Conservation (phyloP, 139 green algal genomes). For the Tetratostichococcus sp. region DNA sequence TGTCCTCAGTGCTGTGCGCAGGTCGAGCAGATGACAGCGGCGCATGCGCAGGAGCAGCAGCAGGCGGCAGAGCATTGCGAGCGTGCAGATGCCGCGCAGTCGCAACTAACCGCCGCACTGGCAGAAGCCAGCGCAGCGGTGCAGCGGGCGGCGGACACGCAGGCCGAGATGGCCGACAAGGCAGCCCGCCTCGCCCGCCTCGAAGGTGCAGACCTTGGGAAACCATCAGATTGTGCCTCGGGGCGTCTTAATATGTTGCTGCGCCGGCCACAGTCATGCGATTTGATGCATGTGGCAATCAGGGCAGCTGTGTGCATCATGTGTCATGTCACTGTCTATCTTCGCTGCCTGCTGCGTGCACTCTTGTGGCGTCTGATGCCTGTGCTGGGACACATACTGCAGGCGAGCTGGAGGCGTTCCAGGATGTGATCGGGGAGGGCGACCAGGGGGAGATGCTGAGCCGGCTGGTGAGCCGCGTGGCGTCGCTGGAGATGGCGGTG, state of each 20-base stretch:
- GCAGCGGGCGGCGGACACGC: slow-evolving; percentile 6
- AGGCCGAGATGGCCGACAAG: slow-evolving; percentile 19
- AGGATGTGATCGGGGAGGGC: slow-evolving; percentile 57
- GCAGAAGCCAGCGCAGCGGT: slow-evolving; percentile 29
- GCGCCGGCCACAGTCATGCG: too few species aligned
- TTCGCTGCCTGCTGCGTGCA: neutral
- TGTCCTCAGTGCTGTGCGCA: too few species aligned
- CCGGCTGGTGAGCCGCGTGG: slow-evolving; percentile 64
- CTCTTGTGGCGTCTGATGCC: too few species aligned
- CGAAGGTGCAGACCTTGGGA: slow-evolving; percentile 30
- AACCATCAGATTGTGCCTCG: neutral
- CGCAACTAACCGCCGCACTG: slow-evolving; percentile 47
- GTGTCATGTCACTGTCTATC: too few species aligned
- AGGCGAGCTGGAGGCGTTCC: slow-evolving; percentile 73
- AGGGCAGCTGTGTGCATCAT: too few species aligned
- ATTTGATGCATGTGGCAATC: too few species aligned
- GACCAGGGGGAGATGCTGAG: slow-evolving; percentile 67
- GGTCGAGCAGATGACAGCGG: neutral
- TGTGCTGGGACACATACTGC: neutral
- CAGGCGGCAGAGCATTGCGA: slow-evolving; percentile 9
- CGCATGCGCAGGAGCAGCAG: neutral
- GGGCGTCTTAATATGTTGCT: neutral
- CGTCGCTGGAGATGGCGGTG: slow-evolving; percentile 56
- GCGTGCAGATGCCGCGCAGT: slow-evolving; percentile 32
- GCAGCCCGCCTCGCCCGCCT: slow-evolving; percentile 40